Conservation (phyloP, 148 eudicot genomes). For the Fagopyrum homotropicum region DNA sequence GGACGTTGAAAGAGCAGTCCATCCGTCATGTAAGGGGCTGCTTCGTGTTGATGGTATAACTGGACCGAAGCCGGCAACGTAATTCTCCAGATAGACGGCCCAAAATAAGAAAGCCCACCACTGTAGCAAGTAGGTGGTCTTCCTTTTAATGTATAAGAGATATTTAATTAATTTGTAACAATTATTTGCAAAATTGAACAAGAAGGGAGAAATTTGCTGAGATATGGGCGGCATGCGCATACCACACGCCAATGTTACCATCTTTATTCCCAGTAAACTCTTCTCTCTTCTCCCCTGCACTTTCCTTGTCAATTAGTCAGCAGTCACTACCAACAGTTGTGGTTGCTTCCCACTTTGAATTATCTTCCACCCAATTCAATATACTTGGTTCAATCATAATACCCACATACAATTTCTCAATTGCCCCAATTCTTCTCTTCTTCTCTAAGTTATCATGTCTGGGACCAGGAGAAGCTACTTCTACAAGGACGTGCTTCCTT, state of each 20-base stretch:
- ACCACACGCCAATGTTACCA: slow-evolving; percentile 7
- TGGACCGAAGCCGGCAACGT: no score
- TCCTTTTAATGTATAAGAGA: no score
- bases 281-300: not conserved
- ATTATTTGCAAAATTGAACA: no score
- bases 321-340: slow-evolving; percentile 7
- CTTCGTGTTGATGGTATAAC: no score
- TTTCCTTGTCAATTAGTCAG: not conserved
- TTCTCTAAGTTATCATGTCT: not conserved
- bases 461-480: slow-evolving; percentile 11
- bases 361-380: not conserved
- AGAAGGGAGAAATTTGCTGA: not conserved
- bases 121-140: no score
- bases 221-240: slow-evolving; percentile 7
- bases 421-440: not conserved
- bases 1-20: no score
- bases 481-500: slow-evolving; percentile 28
- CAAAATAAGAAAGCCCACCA: no score
- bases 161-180: no score
- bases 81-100: no score
- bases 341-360: not conserved
- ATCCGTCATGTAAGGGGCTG: no score
- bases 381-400: not conserved
- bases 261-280: not conserved
- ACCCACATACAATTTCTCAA: not conserved